phyloP scores from a whole-genome alignment of 306 rosid species.

The Cicer pinnatifidum region DNA sequence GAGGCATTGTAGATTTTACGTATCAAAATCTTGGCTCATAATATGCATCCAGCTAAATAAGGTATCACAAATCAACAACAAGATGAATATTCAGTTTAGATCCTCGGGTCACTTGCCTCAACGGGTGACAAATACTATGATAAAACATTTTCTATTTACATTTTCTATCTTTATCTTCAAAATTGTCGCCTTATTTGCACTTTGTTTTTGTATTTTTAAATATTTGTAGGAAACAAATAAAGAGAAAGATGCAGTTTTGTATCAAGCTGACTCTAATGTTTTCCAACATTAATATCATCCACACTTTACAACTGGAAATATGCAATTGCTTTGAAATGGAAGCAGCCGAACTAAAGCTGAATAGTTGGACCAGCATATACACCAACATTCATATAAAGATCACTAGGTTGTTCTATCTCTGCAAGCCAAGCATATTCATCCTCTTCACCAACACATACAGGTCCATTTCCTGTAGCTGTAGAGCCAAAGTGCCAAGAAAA shows the following conservation, averaged over 20 bases:
- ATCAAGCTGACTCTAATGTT: not conserved
- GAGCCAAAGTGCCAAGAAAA: slow-evolving; percentile 31
- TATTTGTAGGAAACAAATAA: not conserved
- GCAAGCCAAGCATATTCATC: slow-evolving; percentile 95
- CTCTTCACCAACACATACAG: slow-evolving; percentile 52
- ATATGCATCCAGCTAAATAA: slow-evolving; percentile 26
- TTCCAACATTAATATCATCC: slow-evolving; percentile 26
- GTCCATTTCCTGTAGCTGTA: slow-evolving; percentile 61
- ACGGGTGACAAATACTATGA: not conserved
- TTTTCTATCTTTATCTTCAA: too few relatives aligned
- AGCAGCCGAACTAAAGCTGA: slow-evolving; percentile 51
- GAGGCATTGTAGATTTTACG: too few relatives aligned
- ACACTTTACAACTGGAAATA: slow-evolving; percentile 19
- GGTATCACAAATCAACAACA: slow-evolving; percentile 5
- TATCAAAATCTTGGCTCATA: not conserved
- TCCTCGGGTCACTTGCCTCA: not conserved
- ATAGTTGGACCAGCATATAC: slow-evolving; percentile 76
- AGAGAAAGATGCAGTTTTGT: not conserved
- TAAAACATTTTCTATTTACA: not conserved
- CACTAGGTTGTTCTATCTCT: slow-evolving; percentile 65
- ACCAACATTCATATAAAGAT: slow-evolving; percentile 79
- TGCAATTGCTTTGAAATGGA: not conserved
- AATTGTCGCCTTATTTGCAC: too few relatives aligned
- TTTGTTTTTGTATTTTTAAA: not conserved
- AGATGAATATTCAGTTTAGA: slow-evolving; percentile 26